A percentile compares a stretch with the other conserved stretches of the same genome.
Evolutionary conservation across 345 rosid species (phyloP).

Genomic region (Bruguiera parviflora): DNA sequence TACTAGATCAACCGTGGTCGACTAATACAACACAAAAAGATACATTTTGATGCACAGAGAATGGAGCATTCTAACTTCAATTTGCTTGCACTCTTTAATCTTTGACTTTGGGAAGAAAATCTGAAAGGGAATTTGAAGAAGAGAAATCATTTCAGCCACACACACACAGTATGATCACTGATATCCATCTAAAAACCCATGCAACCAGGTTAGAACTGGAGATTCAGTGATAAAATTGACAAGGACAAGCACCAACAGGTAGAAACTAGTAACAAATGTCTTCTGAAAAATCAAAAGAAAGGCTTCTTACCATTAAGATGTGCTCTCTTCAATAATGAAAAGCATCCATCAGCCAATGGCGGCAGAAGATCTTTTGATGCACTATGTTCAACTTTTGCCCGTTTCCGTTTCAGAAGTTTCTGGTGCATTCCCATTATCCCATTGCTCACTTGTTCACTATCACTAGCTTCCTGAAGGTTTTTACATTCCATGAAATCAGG

Average conservation of each 20-base stretch:
- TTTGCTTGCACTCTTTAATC: too few relatives aligned
- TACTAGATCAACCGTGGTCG: too few relatives aligned
- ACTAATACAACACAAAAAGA: too few relatives aligned
- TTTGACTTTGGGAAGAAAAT: too few relatives aligned
- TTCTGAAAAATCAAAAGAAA: conserved; percentile 6
- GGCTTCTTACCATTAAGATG: conserved; percentile 49
- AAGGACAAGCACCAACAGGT: neutral
- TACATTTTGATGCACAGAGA: too few relatives aligned
- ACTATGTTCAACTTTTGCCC: conserved; percentile 45
- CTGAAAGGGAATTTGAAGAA: too few relatives aligned
- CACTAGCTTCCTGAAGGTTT: conserved; percentile 65
- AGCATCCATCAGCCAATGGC: conserved; percentile 61
- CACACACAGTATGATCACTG: too few relatives aligned
- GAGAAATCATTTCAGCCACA: too few relatives aligned
- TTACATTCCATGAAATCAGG: conserved; percentile 8
- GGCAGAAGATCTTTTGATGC: conserved; percentile 41
- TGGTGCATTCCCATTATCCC: conserved; percentile 39
- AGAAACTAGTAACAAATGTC: neutral
- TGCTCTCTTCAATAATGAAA: conserved; percentile 71
- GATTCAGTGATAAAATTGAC: too few relatives aligned
- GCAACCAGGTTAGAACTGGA: too few relatives aligned
- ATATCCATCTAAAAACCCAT: too few relatives aligned
- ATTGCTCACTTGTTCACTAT: conserved; percentile 70
- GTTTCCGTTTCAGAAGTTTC: conserved; percentile 63
- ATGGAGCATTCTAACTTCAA: too few relatives aligned